Conservation (phyloP, 768 basidiomycete genomes). For the Trametes gibbosa region DNA sequence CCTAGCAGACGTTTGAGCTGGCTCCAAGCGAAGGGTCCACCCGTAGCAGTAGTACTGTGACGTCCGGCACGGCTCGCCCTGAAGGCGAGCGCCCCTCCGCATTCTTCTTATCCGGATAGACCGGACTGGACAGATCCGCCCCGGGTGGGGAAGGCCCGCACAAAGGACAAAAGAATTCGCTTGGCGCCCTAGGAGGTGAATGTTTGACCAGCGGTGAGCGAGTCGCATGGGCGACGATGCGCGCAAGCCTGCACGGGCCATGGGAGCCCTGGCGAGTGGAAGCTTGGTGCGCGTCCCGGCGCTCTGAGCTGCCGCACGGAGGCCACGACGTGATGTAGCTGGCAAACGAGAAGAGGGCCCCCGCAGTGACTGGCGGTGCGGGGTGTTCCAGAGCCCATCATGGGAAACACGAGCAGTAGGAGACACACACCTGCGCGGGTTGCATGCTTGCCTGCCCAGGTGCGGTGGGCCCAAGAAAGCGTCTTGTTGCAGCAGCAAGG, state of each 20-base stretch:
- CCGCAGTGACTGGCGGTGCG: slow-evolving; percentile 3
- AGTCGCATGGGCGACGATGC: no score
- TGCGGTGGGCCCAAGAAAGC: neutral
- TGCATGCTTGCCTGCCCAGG: neutral
- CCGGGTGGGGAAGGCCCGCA: neutral
- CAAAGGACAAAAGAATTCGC: neutral
- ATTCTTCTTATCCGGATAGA: slow-evolving; percentile 7
- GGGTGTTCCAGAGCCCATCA: slow-evolving; percentile 13
- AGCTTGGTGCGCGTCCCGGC: neutral
- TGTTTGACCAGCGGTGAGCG: neutral
- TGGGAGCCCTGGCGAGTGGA: neutral
- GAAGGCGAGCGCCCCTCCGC: neutral
- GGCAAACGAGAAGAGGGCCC: slow-evolving; percentile 4
- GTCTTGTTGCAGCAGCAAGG: neutral
- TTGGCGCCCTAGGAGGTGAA: neutral
- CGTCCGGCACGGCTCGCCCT: neutral
- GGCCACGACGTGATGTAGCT: slow-evolving; percentile 11
- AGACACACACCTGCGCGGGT: neutral
- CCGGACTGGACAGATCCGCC: slow-evolving; percentile 4
- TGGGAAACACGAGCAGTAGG: slow-evolving; percentile 9
- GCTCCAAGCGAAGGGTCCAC: slow-evolving; percentile 8
- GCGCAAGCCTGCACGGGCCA: no score
- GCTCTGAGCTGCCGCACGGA: slow-evolving; percentile 10
- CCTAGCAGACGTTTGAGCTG: slow-evolving; percentile 1
- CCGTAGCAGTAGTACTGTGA: neutral